phyloP scores from a whole-genome alignment of 192 early-diverging fungal species.

The Linnemannia exigua region DNA sequence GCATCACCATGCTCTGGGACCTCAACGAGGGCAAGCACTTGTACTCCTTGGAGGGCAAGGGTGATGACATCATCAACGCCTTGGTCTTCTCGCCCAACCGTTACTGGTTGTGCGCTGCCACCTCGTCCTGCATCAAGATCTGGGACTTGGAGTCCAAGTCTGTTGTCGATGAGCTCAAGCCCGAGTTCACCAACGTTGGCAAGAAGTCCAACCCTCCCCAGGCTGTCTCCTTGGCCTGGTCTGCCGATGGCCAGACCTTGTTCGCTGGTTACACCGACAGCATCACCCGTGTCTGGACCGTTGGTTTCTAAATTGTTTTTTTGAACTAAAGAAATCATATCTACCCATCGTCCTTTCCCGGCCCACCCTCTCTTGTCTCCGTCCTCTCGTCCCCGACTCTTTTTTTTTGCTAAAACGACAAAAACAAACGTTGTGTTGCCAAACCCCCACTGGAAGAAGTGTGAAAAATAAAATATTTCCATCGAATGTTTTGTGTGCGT shows the following conservation, averaged over 20 bases:
- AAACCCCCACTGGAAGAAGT: slow-evolving; percentile 15
- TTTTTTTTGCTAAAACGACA: background rate
- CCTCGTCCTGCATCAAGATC: slow-evolving; percentile 96
- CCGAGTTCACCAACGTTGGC: slow-evolving; percentile 79
- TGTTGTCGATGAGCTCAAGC: slow-evolving; percentile 92
- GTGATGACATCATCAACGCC: slow-evolving; percentile 96
- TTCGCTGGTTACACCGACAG: slow-evolving; percentile 96
- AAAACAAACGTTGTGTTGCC: background rate
- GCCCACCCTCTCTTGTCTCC: background rate
- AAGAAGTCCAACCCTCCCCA: slow-evolving; percentile 85
- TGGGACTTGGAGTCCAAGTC: slow-evolving; percentile 99
- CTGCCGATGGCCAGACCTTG: slow-evolving; percentile 96
- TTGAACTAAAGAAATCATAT: too few relatives aligned
- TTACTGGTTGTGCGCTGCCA: slow-evolving; percentile 99
- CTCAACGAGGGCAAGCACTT: slow-evolving; percentile 99
- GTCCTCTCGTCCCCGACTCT: too few relatives aligned
- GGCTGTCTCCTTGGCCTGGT: slow-evolving; percentile 98
- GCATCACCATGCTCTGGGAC: slow-evolving; percentile 99
- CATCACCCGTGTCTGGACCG: slow-evolving; percentile 54
- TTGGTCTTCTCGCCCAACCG: slow-evolving; percentile 99
- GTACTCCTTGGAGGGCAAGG: slow-evolving; percentile 93
- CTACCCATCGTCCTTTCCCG: background rate
- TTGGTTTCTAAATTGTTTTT: slow-evolving; percentile 46
- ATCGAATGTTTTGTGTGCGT: background rate
- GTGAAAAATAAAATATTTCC: slow-evolving; percentile 16